These are phyloP conservation scores for Candida jianshihensis DNA, from an alignment of 805 yeast species.

Conservation along the genomic window DNA sequence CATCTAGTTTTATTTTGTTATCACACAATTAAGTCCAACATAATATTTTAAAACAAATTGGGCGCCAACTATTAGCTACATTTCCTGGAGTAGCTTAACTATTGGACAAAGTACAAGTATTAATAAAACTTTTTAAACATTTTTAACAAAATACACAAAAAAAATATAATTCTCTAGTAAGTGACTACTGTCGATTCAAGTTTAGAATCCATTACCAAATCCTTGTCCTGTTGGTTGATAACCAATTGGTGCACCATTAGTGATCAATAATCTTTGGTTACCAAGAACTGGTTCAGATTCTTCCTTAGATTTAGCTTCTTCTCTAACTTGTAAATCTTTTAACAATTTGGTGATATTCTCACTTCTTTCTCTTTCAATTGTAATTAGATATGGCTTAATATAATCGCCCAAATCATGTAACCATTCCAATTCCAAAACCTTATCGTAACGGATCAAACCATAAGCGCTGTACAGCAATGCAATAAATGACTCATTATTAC, in stretches of 20 bases:
- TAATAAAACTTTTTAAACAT: no score
- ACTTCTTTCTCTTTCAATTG: conserved; percentile 74
- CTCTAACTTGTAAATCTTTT: conserved; percentile 64
- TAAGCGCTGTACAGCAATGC: conserved; percentile 86
- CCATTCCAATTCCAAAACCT: conserved; percentile 89
- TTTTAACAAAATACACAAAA: background rate
- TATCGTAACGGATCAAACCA: conserved; percentile 70
- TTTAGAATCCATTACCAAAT: conserved; percentile 47
- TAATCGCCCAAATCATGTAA: conserved; percentile 75
- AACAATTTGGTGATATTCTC: conserved; percentile 57
- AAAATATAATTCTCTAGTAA: no score
- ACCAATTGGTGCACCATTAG: conserved; percentile 66
- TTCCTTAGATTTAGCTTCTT: conserved; percentile 49
- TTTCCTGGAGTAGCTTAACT: no score
- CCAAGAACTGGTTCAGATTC: conserved; percentile 38
- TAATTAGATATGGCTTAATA: conserved; percentile 87
- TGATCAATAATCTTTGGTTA: conserved; percentile 73
- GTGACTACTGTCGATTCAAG: no score
- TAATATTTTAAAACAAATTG: no score
- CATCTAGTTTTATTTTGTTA: no score
- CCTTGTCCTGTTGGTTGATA: conserved; percentile 69
- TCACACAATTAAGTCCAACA: no score
- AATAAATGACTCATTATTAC: conserved; percentile 90
- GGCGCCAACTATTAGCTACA: no score
- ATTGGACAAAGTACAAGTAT: no score